phyloP scores from a whole-genome alignment of 768 basidiomycete species.

The Coprinellus aureogranulatus region DNA sequence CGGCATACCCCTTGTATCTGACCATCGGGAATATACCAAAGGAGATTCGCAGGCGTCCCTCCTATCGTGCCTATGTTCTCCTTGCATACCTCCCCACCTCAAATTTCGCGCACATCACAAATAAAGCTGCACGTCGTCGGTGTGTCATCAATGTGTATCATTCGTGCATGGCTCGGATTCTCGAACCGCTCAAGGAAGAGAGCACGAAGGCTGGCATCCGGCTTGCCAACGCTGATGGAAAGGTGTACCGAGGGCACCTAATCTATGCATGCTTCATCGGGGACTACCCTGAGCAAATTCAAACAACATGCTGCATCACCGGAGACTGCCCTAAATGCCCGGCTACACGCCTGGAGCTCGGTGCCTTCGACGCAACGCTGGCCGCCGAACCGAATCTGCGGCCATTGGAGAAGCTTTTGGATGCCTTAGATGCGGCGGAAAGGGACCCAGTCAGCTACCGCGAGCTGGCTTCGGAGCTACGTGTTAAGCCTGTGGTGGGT shows the following conservation, averaged over 20 bases:
- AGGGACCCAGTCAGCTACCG: constrained; percentile 12
- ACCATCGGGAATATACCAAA: constrained; percentile 48
- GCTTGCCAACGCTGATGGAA: constrained; percentile 34
- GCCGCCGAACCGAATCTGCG: neutral
- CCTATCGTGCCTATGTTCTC: constrained; percentile 29
- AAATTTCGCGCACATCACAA: constrained; percentile 27
- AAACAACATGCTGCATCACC: constrained; percentile 27
- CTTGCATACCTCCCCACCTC: constrained; percentile 41
- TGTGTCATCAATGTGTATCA: constrained; percentile 35
- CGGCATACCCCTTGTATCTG: constrained; percentile 46
- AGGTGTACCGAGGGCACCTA: constrained; percentile 27
- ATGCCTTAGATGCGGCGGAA: constrained; percentile 23
- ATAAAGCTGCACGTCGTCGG: constrained; percentile 20
- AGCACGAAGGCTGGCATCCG: constrained; percentile 22
- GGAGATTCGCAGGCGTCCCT: constrained; percentile 35
- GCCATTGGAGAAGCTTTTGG: neutral
- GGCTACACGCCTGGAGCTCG: constrained; percentile 15
- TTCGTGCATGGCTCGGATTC: constrained; percentile 27
- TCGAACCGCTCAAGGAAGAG: constrained; percentile 24
- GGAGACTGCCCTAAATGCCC: constrained; percentile 29
- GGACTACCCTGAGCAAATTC: constrained; percentile 46
- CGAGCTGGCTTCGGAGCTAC: constrained; percentile 12
- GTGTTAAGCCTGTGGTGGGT: constrained; percentile 24
- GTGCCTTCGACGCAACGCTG: constrained; percentile 3
- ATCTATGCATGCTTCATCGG: constrained; percentile 39